Percentiles rank a stretch among this genome's conserved stretches.
These are phyloP conservation scores for Kodamaea arcana DNA, from an alignment of 1,139 yeast genomes.

Conservation along the genomic window DNA sequence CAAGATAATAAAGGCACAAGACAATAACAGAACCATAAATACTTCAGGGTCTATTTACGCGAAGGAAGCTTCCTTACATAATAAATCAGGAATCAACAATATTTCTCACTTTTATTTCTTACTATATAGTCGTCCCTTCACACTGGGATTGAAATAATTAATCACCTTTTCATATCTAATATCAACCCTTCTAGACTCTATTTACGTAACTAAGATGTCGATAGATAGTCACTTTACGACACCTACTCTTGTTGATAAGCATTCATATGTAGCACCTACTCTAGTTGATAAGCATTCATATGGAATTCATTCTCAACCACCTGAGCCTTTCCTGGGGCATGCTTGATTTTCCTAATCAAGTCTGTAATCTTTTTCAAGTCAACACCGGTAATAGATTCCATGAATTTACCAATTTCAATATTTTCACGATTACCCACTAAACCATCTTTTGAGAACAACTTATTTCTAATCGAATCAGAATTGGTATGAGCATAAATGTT, in stretches of 20 bases:
- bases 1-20: too few relatives aligned
- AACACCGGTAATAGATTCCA: conserved; percentile 56
- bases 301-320: conserved; percentile 1
- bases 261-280: conserved; percentile 3
- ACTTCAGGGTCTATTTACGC: too few relatives aligned
- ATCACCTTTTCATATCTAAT: too few relatives aligned
- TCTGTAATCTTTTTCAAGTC: conserved; percentile 51
- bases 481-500: conserved; percentile 26
- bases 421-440: conserved; percentile 81
- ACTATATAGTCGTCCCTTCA: too few relatives aligned
- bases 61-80: too few relatives aligned
- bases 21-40: too few relatives aligned
- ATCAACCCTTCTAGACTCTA: too few relatives aligned
- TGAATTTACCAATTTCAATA: conserved; percentile 71
- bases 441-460: conserved; percentile 36
- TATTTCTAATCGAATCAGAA: conserved; percentile 34
- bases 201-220: too few relatives aligned
- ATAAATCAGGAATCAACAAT: too few relatives aligned
- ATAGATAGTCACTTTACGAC: too few relatives aligned
- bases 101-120: background rate
- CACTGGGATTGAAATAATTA: too few relatives aligned
- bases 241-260: conserved; percentile 1
- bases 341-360: conserved; percentile 41
- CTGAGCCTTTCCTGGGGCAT: conserved; percentile 24
- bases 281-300: conserved; percentile 1